A percentile compares a stretch with the other conserved stretches of the same genome.
Conservation (phyloP, 139 green algal genomes). For the Microglena sp. region DNA sequence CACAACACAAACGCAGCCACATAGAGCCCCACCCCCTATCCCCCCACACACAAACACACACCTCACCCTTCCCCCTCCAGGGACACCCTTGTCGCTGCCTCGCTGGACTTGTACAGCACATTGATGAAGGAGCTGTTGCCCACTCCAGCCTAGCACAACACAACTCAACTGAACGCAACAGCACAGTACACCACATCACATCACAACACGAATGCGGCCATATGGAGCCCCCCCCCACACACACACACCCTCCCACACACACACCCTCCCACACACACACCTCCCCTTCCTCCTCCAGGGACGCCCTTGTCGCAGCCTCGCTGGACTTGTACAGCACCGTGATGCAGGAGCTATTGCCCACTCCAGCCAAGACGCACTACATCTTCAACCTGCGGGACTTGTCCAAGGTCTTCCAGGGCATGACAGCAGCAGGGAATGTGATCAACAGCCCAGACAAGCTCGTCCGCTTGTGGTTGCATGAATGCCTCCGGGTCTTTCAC, state of each 20-base stretch:
- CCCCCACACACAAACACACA: neutral
- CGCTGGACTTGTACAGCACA: constrained; percentile 7
- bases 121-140: constrained; percentile 11
- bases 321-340: constrained; percentile 43
- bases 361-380: constrained; percentile 68
- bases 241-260: constrained; percentile 17
- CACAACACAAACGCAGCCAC: neutral
- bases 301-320: constrained; percentile 46
- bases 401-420: constrained; percentile 27
- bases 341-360: constrained; percentile 39
- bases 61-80: neutral
- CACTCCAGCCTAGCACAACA: constrained; percentile 51
- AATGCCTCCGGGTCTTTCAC: constrained; percentile 56
- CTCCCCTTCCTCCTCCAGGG: too few relatives aligned
- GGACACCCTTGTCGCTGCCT: constrained; percentile 6
- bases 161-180: too few relatives aligned
- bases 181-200: constrained; percentile 25
- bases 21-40: neutral
- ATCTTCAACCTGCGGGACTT: constrained; percentile 74
- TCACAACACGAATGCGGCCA: too few relatives aligned
- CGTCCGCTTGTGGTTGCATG: constrained; percentile 49
- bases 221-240: too few relatives aligned
- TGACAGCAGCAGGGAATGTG: constrained; percentile 5
- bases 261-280: neutral
- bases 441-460: neutral